These are phyloP conservation scores for Leccinum rimulosum DNA, from an alignment of 768 basidiomycete genomes.

Conservation along the genomic window DNA sequence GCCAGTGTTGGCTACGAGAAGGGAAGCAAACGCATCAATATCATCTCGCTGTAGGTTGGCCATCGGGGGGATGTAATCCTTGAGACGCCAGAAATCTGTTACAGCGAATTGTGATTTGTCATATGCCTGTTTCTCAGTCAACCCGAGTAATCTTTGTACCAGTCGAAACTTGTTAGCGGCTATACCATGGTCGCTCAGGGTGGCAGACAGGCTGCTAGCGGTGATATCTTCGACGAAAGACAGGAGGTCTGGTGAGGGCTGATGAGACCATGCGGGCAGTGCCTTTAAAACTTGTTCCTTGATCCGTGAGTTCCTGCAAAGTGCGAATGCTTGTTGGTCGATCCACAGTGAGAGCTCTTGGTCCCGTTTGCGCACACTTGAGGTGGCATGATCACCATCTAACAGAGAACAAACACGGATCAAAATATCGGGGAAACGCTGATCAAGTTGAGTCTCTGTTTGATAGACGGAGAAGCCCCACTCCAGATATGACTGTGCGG, in stretches of 20 bases:
- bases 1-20: constrained; percentile 60
- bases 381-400: constrained; percentile 47
- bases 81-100: constrained; percentile 81
- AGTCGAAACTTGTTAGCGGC: constrained; percentile 76
- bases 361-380: constrained; percentile 36
- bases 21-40: constrained; percentile 65
- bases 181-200: constrained; percentile 59
- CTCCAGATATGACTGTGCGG: constrained; percentile 73
- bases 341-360: constrained; percentile 60
- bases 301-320: constrained; percentile 40
- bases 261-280: constrained; percentile 74
- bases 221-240: constrained; percentile 46
- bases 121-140: constrained; percentile 39
- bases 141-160: constrained; percentile 60
- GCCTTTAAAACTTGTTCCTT: constrained; percentile 49
- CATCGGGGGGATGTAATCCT: constrained; percentile 63
- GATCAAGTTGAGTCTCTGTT: constrained; percentile 39
- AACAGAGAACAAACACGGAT: constrained; percentile 56
- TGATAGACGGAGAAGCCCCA: constrained; percentile 68
- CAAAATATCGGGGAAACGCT: constrained; percentile 61
- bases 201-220: constrained; percentile 45
- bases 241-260: constrained; percentile 47
- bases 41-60: constrained; percentile 62
- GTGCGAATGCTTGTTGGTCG: constrained; percentile 47
- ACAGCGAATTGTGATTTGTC: constrained; percentile 47